Base-by-base conservation (phyloP, 768 basidiomycete genomes). In the Leucogyrophana mollusca region DNA sequence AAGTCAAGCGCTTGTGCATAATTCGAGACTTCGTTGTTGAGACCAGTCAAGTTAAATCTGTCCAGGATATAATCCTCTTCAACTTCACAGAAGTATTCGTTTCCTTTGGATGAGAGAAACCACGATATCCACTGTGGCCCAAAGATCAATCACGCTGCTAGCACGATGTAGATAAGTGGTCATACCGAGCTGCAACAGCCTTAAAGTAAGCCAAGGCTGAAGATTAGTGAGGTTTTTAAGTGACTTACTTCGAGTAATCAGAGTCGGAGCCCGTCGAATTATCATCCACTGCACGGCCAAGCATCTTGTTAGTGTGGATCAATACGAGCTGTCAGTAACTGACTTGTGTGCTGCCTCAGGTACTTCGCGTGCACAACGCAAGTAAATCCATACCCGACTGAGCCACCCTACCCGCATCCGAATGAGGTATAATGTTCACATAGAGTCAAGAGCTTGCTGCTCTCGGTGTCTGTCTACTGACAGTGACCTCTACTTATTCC, bases 21-120 rank as follows among this genome's bases (percentile, higher is more conserved):
- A 68, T 96, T 94, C 50, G 92, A 80, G 5, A 97, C 92, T 65
- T 98, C 96, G 54, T 88, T 90, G 69, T 97, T 96, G 43, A 98
- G 77, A 4, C 96, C 95, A 2, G 96, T 99, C 46, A 99, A 75
- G 69, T 99, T 98, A 80, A 99, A 97, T 43, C 94, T 82, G 70
- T 98, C 95, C 46, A 96, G 78, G 59, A 99, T 97, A 66, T 97
- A 98, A 68, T 98, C 95, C 61, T 98, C 96, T 64, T 97, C 96
- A 51, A 98, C 93, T 73, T 98, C 94, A 67, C 95, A 96, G 60
- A 97, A 98, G 73, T 99, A 99, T 72, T 99, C 96, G 65, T 99
- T 98, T 47, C 96, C 94, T 65, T 96, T 96, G 16, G 92, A 94
- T 17, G 91, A 90, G 4, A 97, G 74, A 60, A 97, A 96, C 94